Evolutionary conservation across 345 rosid genomes (phyloP).

Genomic region (Iberis pinnata): DNA sequence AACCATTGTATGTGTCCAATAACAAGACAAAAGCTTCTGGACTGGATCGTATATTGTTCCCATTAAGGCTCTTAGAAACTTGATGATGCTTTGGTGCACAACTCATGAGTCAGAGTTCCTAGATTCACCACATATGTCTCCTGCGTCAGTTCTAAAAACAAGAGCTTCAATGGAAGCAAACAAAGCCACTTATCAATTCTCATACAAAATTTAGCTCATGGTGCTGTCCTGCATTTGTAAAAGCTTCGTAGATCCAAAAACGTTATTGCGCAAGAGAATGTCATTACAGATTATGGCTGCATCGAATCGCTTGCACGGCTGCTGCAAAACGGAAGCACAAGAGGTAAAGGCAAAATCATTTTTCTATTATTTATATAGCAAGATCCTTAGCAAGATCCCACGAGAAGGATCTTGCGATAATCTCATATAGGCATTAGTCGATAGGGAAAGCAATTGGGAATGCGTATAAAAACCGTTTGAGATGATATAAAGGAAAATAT

Average conservation of each 20-base stretch:
- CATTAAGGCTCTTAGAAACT: slow-evolving; percentile 60
- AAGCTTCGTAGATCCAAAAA: slow-evolving; percentile 44
- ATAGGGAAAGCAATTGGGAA: no score
- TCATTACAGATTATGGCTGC: no score
- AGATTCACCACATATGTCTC: slow-evolving; percentile 39
- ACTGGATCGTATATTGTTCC: slow-evolving; percentile 54
- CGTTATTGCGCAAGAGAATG: slow-evolving; percentile 60
- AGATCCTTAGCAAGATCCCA: no score
- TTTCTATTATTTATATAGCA: no score
- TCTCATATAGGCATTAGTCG: no score
- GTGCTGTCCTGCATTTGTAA: slow-evolving; percentile 61
- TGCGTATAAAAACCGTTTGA: no score
- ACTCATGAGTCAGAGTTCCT: slow-evolving; percentile 40
- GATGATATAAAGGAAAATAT: no score
- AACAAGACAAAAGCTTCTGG: slow-evolving; percentile 53
- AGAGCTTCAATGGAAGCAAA: slow-evolving; percentile 65
- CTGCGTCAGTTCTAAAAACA: slow-evolving; percentile 41
- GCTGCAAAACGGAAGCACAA: no score
- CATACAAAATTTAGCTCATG: slow-evolving; percentile 46
- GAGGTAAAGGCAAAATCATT: no score
- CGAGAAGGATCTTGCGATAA: no score
- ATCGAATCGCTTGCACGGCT: no score
- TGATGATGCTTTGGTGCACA: slow-evolving; percentile 62
- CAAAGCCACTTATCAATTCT: slow-evolving; percentile 57
- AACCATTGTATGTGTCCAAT: slow-evolving; percentile 70